Conservation (phyloP, 495 filamentous ascomycete genomes). For the Talaromyces thailandensis region DNA sequence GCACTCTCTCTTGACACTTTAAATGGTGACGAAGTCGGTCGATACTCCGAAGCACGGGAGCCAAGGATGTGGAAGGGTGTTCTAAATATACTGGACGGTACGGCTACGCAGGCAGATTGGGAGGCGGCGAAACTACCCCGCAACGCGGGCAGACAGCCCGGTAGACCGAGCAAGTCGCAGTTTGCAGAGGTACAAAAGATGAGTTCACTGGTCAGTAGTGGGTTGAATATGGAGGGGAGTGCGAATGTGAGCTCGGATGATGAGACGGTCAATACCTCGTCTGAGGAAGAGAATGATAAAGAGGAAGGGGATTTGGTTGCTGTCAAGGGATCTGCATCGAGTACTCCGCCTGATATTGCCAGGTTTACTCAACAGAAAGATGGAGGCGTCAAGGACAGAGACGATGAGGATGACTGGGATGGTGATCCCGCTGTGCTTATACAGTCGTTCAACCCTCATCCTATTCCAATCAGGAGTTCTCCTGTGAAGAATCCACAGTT, state of each 20-base stretch:
- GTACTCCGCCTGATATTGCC: conserved; percentile 11
- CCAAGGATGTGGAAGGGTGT: conserved; percentile 35
- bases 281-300: conserved; percentile 16
- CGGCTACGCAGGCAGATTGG: conserved; percentile 14
- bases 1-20: conserved; percentile 44
- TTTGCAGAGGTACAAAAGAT: conserved; percentile 25
- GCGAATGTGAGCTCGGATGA: conserved; percentile 9
- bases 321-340: neutral
- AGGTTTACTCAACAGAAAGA: conserved; percentile 8
- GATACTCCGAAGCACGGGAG: conserved; percentile 32
- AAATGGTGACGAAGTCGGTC: conserved; percentile 40
- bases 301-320: conserved; percentile 4
- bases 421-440: conserved; percentile 6
- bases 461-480: conserved; percentile 3
- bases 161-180: conserved; percentile 10
- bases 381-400: neutral
- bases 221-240: conserved; percentile 9
- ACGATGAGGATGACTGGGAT: conserved; percentile 5
- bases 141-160: conserved; percentile 14
- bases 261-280: conserved; percentile 21
- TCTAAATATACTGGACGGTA: conserved; percentile 32
- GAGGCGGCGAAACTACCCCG: conserved; percentile 16
- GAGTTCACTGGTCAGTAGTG: conserved; percentile 13
- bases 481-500: neutral
- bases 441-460: conserved; percentile 12